Evolutionary conservation across 2,329 filamentous ascomycete species (phyloP).

Genomic region (Paraphoma sp.): DNA sequence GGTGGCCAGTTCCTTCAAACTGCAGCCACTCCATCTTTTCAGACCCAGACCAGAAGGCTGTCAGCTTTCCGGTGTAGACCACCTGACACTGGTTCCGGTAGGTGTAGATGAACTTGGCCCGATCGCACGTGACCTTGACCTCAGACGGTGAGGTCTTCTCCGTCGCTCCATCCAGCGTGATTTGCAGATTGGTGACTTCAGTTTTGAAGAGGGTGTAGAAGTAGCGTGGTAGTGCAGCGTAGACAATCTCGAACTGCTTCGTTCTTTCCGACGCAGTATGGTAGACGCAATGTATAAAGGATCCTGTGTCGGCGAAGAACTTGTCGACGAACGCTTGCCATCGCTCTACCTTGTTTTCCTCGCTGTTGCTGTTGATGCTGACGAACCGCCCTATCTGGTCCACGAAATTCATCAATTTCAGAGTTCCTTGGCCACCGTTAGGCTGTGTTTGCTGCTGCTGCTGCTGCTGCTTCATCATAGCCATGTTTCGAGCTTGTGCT

Average conservation of each 20-base stretch:
- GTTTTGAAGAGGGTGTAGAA: slow-evolving; percentile 90
- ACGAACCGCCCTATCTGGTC: slow-evolving; percentile 56
- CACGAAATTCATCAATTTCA: slow-evolving; percentile 63
- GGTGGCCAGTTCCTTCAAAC: slow-evolving; percentile 76
- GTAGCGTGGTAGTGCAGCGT: slow-evolving; percentile 82
- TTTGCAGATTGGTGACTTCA: slow-evolving; percentile 80
- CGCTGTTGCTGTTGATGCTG: slow-evolving; percentile 53
- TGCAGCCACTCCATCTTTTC: slow-evolving; percentile 87
- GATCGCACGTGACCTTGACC: slow-evolving; percentile 76
- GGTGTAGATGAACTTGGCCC: slow-evolving; percentile 86
- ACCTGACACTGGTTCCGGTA: slow-evolving; percentile 84
- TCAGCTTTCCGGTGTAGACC: slow-evolving; percentile 77
- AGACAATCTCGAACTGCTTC: slow-evolving; percentile 88
- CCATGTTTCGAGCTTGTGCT: slow-evolving; percentile 32
- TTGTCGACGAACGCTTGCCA: slow-evolving; percentile 81
- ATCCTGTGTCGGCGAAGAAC: slow-evolving; percentile 80
- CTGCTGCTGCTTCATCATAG: slow-evolving; percentile 43
- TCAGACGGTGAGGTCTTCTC: slow-evolving; percentile 67
- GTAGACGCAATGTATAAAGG: slow-evolving; percentile 75
- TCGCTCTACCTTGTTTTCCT: slow-evolving; percentile 69
- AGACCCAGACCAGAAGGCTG: slow-evolving; percentile 76
- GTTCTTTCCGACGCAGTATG: slow-evolving; percentile 62
- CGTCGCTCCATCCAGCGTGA: slow-evolving; percentile 75
- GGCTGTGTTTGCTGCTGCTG: slow-evolving; percentile 34
- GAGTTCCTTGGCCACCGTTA: slow-evolving; percentile 49